Base-by-base conservation (phyloP, 345 rosid species). In the Hevea brasiliensis region DNA sequence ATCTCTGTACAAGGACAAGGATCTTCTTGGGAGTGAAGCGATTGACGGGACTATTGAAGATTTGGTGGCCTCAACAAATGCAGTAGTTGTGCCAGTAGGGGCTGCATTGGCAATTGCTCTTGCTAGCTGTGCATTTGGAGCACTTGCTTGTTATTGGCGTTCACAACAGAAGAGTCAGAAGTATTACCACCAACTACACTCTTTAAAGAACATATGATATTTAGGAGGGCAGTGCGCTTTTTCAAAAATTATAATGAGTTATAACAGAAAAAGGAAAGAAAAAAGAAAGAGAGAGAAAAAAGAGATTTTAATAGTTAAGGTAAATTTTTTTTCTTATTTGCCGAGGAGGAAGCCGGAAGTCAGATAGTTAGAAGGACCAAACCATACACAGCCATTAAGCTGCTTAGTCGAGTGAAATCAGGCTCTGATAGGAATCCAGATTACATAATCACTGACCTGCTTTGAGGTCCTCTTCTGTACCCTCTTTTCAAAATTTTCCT, bases 41-140 rank as follows among this genome's bases (percentile, higher is more conserved):
- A 79, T 68, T 9, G 76, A 67, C 57, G 82, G 73, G 45, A 79
- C 80, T 70, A 67, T 79, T 23, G 98, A 89, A 70, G 93, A 95
- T 37, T 74, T 80, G 77, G 87, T 81, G 32, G 84, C 81, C 23
- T 81, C 97, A 13, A 87, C 87, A 20, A 91, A 84, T 74, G 96
- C 97, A 14, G 80, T 95, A 10, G 94, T 89, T 65, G 98, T 92
- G 73, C 99, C 97, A 3, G 80, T 91, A 18, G 99, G 98, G 63
- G 97, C 99, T 65, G 99, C 99, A 24, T 82, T 95, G 83, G 99
- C 99, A 7, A 90, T 95, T 73, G 98, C 98, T 40, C 81, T 95
- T 45, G 97, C 97, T 54, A 95, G 99, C 88, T 91, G 98, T 77
- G 98, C 93, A 41, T 92, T 95, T 42, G 98, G 99, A 72, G 99